These are phyloP conservation scores for Alternaria viburni DNA, from an alignment of 2,329 filamentous ascomycete genomes.

Conservation along the genomic window DNA sequence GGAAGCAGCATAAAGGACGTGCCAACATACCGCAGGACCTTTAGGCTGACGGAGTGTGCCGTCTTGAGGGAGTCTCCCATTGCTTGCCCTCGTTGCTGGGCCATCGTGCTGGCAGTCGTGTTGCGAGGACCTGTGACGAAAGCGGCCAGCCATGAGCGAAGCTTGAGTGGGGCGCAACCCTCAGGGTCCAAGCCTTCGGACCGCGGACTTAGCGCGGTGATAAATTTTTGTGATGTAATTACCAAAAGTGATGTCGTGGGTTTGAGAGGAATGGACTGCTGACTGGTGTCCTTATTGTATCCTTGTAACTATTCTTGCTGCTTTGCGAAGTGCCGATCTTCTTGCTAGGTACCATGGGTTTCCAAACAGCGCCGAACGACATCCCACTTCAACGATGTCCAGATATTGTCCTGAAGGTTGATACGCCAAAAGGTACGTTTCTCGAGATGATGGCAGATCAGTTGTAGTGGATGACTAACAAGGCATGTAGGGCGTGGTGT, in stretches of 20 bases:
- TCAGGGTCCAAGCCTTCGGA: slow-evolving; percentile 6
- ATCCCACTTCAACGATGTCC: slow-evolving; percentile 51
- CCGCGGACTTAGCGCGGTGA: slow-evolving; percentile 9
- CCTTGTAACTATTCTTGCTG: not conserved
- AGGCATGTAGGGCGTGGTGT: slow-evolving; percentile 59
- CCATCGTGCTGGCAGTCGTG: slow-evolving; percentile 33
- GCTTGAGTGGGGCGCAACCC: slow-evolving; percentile 17
- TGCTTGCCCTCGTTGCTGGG: slow-evolving; percentile 49
- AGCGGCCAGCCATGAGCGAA: slow-evolving; percentile 11
- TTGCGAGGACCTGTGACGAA: slow-evolving; percentile 11
- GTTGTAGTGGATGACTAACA: not conserved
- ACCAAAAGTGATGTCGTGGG: not conserved
- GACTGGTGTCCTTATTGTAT: not conserved
- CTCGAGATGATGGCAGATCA: not conserved
- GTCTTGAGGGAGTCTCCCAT: slow-evolving; percentile 48
- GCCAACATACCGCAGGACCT: slow-evolving; percentile 75
- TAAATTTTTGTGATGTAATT: slow-evolving; percentile 6
- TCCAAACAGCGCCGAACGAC: slow-evolving; percentile 3
- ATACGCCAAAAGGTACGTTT: slow-evolving; percentile 59
- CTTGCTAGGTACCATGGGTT: not conserved
- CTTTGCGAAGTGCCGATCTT: not conserved
- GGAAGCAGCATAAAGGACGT: not conserved
- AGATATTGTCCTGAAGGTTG: slow-evolving; percentile 51
- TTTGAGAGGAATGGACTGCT: not conserved
- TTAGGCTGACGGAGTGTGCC: slow-evolving; percentile 83